Evolutionary conservation across 2,329 filamentous ascomycete species (phyloP), one percentile per base, ranked within the genome.

Genomic region (Arthrobotrys pseudoclavata): DNA sequence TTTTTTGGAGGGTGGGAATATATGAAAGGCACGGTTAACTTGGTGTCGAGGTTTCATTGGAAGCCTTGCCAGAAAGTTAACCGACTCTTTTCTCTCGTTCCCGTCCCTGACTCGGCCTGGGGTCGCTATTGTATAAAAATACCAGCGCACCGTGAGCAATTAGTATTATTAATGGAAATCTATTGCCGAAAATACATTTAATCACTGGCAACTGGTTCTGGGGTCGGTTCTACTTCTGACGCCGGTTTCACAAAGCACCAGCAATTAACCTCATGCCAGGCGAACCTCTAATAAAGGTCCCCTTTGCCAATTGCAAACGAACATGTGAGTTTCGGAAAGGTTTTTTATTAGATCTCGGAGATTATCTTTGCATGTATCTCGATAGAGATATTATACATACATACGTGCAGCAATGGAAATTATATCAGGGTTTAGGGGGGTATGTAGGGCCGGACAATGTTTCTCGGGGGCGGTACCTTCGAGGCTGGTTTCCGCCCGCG

Each of bases 131-230:
- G 52, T 53, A 64, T 55, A 37, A 50, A 50, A 71, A 71, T 55
- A 64, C 29, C 31, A 40, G 55, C 24, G 55, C 50, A 3, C 60
- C 48, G 72, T 68, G 72, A 29, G 70, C 66, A 76, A 76, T 76
- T 76, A 24, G 47, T 31, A 70, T 76, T 76, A 61, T 42, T 70
- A 70, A 76, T 76, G 72, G 62, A 69, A 72, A 74, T 67, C 53
- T 67, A 48, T 53, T 74, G 62, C 69, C 69, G 69, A 68, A 77
- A 77, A 77, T 77, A 67, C 53, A 67, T 60, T 67, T 70, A 69
- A 29, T 64, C 71, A 62, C 48, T 53, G 53, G 57, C 12, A 10
- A 12, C 6, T 7, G 34, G 10, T 9, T 40, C 12, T 9, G 57
- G 7, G 7, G 37, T 2, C 34, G 34, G 10, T 9, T 40, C 12